Percentiles rank a stretch among this genome's conserved stretches.
phyloP scores from a whole-genome alignment of 106 monocot genomes.

The Agapanthus africanus region DNA sequence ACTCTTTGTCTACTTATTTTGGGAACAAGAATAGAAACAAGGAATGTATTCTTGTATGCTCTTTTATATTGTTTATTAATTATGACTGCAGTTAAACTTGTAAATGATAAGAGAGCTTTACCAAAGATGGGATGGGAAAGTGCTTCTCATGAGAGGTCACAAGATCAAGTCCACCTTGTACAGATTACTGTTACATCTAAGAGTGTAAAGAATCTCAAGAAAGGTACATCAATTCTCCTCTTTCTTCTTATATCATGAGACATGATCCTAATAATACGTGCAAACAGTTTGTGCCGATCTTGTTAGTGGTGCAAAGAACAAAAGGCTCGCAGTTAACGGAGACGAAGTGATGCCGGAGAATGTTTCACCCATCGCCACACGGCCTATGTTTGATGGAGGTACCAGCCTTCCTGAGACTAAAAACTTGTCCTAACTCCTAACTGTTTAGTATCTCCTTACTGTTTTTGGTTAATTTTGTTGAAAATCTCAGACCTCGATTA shows the following conservation, averaged over 20 bases:
- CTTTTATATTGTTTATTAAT: neutral
- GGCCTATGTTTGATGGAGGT: conserved; percentile 7
- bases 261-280: neutral
- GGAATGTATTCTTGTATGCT: neutral
- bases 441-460: neutral
- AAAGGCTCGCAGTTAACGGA: conserved; percentile 11
- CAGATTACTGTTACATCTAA: conserved; percentile 22
- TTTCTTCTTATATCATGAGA: neutral
- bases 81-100: neutral
- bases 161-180: conserved; percentile 12
- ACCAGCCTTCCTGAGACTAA: neutral
- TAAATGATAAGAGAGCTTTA: neutral
- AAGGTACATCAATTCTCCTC: conserved; percentile 6
- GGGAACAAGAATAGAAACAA: neutral
- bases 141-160: neutral
- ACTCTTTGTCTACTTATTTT: no score
- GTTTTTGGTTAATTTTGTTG: neutral
- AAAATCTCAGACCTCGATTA: neutral
- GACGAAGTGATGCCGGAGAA: conserved; percentile 18
- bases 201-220: conserved; percentile 23
- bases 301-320: conserved; percentile 18
- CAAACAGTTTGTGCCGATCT: conserved; percentile 24
- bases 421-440: neutral
- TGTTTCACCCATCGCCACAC: conserved; percentile 5
- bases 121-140: conserved; percentile 7